A percentile compares a stretch with the other conserved stretches of the same genome.
phyloP scores from a whole-genome alignment of 2,329 filamentous ascomycete species.

The Epichloe typhina region DNA sequence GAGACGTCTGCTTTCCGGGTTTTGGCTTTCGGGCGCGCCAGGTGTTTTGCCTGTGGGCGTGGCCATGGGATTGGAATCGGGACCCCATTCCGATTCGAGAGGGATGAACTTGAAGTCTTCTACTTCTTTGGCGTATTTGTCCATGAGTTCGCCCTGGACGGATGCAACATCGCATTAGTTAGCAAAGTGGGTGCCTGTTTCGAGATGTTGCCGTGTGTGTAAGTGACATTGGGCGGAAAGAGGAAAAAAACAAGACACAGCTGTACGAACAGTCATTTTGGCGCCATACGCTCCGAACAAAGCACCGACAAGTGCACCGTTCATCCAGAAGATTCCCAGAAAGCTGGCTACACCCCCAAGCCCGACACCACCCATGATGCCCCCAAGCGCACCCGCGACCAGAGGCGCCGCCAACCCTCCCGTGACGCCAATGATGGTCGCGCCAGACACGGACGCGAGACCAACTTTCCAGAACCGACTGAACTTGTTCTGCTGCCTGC shows the following conservation, averaged over 20 bases:
- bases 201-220: not conserved
- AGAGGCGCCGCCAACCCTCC: conserved; percentile 83
- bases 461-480: conserved; percentile 81
- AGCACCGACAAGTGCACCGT: conserved; percentile 70
- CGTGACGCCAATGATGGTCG: conserved; percentile 80
- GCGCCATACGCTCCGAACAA: conserved; percentile 85
- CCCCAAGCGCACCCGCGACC: conserved; percentile 73
- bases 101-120: conserved; percentile 73
- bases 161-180: not conserved
- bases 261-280: conserved; percentile 41
- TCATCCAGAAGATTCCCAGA: conserved; percentile 74
- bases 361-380: conserved; percentile 73
- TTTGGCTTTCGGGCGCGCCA: not conserved
- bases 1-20: conserved; percentile 35
- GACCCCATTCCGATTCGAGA: conserved; percentile 36
- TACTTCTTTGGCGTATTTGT: conserved; percentile 75
- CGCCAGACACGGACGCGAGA: conserved; percentile 75
- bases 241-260: not conserved
- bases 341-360: conserved; percentile 78
- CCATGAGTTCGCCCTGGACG: conserved; percentile 61
- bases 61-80: conserved; percentile 3
- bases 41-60: not conserved
- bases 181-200: not conserved
- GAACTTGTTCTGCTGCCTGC: conserved; percentile 55
- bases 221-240: no score